A percentile compares a stretch with the other conserved stretches of the same genome.
Evolutionary conservation across 495 filamentous ascomycete genomes (phyloP).

Genomic region (Podospora anserina): DNA sequence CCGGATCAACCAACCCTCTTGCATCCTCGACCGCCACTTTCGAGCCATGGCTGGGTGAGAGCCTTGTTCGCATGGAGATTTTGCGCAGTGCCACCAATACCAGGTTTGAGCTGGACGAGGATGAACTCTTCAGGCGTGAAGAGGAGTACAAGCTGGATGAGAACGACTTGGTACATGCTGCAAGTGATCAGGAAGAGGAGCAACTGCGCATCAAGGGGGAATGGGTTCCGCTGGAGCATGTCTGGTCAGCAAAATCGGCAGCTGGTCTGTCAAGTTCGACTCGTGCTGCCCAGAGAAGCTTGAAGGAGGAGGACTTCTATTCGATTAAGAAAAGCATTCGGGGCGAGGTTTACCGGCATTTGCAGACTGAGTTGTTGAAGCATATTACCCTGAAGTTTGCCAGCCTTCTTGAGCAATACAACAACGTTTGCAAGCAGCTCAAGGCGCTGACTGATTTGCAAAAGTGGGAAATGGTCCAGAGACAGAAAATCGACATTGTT

Average conservation of each 20-base stretch:
- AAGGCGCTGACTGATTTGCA: conserved; percentile 34
- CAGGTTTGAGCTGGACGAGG: conserved; percentile 30
- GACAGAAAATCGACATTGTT: conserved; percentile 38
- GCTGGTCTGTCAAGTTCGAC: conserved; percentile 16
- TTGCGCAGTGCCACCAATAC: conserved; percentile 19
- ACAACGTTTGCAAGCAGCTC: conserved; percentile 31
- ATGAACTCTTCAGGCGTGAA: conserved; percentile 19
- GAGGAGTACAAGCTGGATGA: conserved; percentile 39
- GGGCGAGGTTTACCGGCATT: conserved; percentile 41
- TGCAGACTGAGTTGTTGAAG: conserved; percentile 36
- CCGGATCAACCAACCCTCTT: conserved; percentile 33
- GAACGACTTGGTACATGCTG: conserved; percentile 38
- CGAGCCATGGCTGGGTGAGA: conserved; percentile 59
- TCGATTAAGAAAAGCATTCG: conserved; percentile 31
- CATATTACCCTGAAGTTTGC: conserved; percentile 25
- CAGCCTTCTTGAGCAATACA: conserved; percentile 28
- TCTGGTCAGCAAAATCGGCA: conserved; percentile 37
- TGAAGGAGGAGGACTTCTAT: conserved; percentile 32
- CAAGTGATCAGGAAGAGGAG: conserved; percentile 42
- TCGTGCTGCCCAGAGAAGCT: conserved; percentile 13
- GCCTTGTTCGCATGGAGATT: conserved; percentile 30
- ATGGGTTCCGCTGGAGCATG: conserved; percentile 32
- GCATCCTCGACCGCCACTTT: conserved; percentile 31
- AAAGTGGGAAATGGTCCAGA: conserved; percentile 32
- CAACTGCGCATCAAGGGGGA: conserved; percentile 33